These are phyloP conservation scores for Aspergillus haitiensis DNA, from an alignment of 495 filamentous ascomycete species.

Conservation along the genomic window DNA sequence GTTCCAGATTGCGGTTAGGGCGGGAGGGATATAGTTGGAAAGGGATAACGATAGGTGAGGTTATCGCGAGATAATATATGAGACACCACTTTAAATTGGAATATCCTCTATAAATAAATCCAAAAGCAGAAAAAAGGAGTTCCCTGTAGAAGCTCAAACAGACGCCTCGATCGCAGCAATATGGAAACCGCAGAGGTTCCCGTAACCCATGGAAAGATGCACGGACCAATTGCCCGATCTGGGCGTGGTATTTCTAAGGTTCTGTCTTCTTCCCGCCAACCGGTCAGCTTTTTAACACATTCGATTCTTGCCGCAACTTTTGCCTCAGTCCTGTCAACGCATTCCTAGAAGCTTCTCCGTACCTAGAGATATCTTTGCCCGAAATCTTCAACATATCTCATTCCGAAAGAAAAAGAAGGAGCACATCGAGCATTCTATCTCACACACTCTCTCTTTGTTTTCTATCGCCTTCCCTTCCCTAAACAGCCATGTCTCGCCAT, in stretches of 20 bases:
- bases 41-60: not conserved
- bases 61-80: not conserved
- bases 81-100: not conserved
- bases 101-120: not conserved
- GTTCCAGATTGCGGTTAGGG: not conserved
- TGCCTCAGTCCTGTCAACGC: conserved; percentile 11
- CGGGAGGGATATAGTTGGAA: not conserved
- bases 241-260: conserved; percentile 7
- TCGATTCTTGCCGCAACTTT: conserved; percentile 19
- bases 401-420: not conserved
- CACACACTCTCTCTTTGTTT: conserved; percentile 4
- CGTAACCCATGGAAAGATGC: not conserved
- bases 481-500: conserved; percentile 38
- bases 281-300: conserved; percentile 17
- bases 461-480: conserved; percentile 11
- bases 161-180: not conserved
- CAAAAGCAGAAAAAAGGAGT: not conserved
- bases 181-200: not conserved
- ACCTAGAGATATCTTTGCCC: not conserved
- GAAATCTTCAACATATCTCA: not conserved
- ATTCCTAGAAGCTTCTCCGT: not conserved
- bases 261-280: conserved; percentile 14
- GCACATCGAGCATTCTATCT: conserved; percentile 7
- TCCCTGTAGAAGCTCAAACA: no score
- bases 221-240: conserved; percentile 24